phyloP scores from a whole-genome alignment of 371 early-diverging fungal species.

The Encephalitozoon hellem region DNA sequence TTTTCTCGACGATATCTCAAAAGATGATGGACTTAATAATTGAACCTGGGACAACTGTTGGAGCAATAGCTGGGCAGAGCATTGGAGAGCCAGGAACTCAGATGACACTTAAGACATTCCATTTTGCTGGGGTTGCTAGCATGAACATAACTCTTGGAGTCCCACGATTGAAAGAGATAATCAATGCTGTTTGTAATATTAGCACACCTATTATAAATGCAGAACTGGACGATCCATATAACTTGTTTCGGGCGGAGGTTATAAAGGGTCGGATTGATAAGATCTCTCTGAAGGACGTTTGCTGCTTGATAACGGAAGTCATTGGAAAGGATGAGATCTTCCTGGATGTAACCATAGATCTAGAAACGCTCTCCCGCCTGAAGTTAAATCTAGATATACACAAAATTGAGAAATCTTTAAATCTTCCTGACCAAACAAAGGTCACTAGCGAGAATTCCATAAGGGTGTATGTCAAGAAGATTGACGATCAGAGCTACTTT shows the following conservation, averaged over 20 bases:
- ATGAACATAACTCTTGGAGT: conserved; percentile 98
- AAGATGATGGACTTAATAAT: conserved; percentile 61
- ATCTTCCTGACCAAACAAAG: not conserved
- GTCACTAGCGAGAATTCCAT: conserved; percentile 65
- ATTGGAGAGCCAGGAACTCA: conserved; percentile 99
- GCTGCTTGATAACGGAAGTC: not conserved
- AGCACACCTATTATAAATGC: conserved; percentile 84
- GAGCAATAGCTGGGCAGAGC: conserved; percentile 90
- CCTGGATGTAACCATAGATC: conserved; percentile 21
- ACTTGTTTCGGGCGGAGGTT: conserved; percentile 60
- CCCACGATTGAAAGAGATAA: conserved; percentile 93
- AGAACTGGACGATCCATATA: conserved; percentile 58
- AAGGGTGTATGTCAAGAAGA: conserved; percentile 61
- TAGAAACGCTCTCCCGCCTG: not conserved
- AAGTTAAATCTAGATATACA: conserved; percentile 74
- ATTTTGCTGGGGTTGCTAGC: conserved; percentile 96
- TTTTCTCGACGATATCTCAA: not conserved
- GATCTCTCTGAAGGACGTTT: conserved; percentile 71
- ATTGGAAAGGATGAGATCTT: conserved; percentile 2
- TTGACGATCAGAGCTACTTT: conserved; percentile 64
- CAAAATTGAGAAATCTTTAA: conserved; percentile 65
- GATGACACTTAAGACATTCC: conserved; percentile 99
- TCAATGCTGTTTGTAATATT: conserved; percentile 65
- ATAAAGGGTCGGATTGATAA: conserved; percentile 84
- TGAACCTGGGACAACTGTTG: conserved; percentile 73